Evolutionary conservation across 257 asterid species (phyloP).

Genomic region (Solanum chilense): DNA sequence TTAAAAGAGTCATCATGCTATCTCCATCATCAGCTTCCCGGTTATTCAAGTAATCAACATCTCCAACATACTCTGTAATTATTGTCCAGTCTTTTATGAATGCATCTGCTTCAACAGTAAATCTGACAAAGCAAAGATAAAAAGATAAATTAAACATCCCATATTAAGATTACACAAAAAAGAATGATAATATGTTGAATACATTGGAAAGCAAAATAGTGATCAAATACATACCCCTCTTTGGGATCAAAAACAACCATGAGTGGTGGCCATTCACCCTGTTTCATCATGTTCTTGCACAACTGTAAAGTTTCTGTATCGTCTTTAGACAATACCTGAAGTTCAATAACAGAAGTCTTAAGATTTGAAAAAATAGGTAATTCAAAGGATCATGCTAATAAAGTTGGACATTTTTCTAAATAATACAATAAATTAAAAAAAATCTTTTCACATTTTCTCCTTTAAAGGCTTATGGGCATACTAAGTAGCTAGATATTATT

Average conservation of each 20-base stretch:
- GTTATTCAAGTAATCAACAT: constrained; percentile 65
- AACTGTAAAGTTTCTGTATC: constrained; percentile 50
- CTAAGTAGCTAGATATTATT: neutral
- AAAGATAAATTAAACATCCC: neutral
- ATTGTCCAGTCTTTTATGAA: constrained; percentile 66
- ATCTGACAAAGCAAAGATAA: constrained; percentile 27
- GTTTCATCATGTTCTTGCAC: constrained; percentile 78
- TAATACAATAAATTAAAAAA: neutral
- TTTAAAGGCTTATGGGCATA: neutral
- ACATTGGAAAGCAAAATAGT: neutral
- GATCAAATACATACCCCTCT: constrained; percentile 52
- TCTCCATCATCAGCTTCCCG: constrained; percentile 78
- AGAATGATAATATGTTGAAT: neutral
- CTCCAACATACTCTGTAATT: constrained; percentile 92
- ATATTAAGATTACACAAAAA: neutral
- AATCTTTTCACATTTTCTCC: neutral
- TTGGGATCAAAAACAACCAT: constrained; percentile 70
- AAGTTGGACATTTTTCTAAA: neutral
- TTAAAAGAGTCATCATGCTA: constrained; percentile 94
- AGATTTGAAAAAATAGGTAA: neutral
- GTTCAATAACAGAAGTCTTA: neutral
- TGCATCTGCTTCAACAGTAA: constrained; percentile 89
- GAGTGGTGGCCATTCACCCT: constrained; percentile 94
- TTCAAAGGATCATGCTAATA: neutral
- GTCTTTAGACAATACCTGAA: constrained; percentile 57